Conservation (phyloP, 148 eudicot genomes). For the Rhododendron kiyosumense region DNA sequence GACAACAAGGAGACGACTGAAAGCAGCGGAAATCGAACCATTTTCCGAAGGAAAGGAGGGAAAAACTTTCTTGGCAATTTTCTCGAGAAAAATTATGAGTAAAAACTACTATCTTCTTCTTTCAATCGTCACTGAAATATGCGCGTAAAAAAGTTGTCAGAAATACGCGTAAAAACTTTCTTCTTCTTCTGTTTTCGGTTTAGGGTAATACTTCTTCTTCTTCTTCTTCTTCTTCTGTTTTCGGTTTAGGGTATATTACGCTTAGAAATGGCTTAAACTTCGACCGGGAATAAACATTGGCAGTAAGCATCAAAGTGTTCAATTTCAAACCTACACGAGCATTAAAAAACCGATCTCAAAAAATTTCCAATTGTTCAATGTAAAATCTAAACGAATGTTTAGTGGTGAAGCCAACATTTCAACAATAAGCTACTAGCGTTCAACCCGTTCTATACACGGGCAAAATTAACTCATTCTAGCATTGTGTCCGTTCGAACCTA, state of each 20-base stretch:
- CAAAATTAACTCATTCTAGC: too few species aligned
- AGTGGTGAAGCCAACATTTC: neutral
- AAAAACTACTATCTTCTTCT: neutral
- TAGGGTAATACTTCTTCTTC: too few species aligned
- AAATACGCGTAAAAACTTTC: too few species aligned
- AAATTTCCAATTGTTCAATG: too few species aligned
- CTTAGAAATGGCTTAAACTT: neutral
- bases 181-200: too few species aligned
- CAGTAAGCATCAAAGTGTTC: neutral
- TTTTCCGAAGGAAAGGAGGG: neutral
- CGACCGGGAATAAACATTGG: neutral
- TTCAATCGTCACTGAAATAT: neutral
- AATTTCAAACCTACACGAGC: neutral
- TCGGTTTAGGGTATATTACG: neutral
- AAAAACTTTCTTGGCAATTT: neutral
- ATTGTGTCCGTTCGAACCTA: too few species aligned
- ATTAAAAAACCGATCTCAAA: too few species aligned
- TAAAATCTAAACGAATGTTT: too few species aligned
- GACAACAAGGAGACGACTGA: conserved; percentile 20
- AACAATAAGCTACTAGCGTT: neutral
- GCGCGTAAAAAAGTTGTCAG: too few species aligned
- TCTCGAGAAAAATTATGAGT: neutral
- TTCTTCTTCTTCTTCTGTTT: too few species aligned
- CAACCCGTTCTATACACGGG: too few species aligned
- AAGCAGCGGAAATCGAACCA: conserved; percentile 17